Conservation (phyloP, 2,329 filamentous ascomycete genomes). For the Aspergillus niger region DNA sequence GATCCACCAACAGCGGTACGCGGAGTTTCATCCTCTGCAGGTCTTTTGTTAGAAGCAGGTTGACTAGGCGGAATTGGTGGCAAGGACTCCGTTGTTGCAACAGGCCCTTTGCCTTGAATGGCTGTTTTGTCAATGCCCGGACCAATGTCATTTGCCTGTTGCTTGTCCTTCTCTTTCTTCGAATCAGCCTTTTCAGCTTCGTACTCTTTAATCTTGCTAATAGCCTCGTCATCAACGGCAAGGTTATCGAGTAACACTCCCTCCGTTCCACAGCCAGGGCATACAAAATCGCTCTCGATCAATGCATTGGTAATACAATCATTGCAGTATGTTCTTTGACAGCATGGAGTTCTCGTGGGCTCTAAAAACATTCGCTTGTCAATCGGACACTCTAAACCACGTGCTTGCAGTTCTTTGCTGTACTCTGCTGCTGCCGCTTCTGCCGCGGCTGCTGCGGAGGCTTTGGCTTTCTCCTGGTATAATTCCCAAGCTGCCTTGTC, state of each 20-base stretch:
- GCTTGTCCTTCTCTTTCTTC: conserved; percentile 47
- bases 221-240: conserved; percentile 75
- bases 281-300: conserved; percentile 96
- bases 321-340: conserved; percentile 97
- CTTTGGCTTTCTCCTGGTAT: conserved; percentile 92
- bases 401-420: conserved; percentile 84
- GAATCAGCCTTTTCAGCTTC: conserved; percentile 55
- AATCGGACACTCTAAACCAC: conserved; percentile 87
- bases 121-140: conserved; percentile 22
- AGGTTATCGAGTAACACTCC: conserved; percentile 93
- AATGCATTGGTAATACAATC: conserved; percentile 99
- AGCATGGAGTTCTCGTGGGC: conserved; percentile 98
- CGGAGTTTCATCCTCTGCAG: conserved; percentile 69
- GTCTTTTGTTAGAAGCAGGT: conserved; percentile 69
- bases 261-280: conserved; percentile 86
- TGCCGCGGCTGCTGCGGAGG: conserved; percentile 77
- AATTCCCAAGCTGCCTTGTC: conserved; percentile 96
- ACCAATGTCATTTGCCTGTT: conserved; percentile 30
- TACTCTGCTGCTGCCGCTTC: conserved; percentile 75
- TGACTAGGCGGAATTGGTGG: conserved; percentile 35
- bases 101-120: conserved; percentile 15
- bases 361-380: conserved; percentile 98
- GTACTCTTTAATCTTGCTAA: conserved; percentile 76
- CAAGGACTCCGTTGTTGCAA: conserved; percentile 23
- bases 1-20: conserved; percentile 54